Conservation (phyloP, 2,329 filamentous ascomycete species). For the Magnaporthales sp. region DNA sequence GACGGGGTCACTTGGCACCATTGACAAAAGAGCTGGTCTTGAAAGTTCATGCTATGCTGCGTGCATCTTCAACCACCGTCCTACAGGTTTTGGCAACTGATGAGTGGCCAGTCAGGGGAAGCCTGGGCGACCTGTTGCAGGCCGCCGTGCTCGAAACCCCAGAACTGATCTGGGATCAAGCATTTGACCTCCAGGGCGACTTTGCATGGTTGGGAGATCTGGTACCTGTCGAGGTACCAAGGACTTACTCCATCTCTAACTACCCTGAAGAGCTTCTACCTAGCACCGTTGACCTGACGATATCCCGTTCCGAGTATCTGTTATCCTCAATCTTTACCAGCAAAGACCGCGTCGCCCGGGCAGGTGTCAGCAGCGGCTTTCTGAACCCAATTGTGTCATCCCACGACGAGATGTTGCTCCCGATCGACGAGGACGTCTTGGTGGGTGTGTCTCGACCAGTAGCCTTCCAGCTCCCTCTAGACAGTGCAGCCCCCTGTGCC, state of each 20-base stretch:
- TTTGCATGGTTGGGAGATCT: conserved; percentile 37
- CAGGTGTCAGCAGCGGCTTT: conserved; percentile 44
- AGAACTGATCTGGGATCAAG: conserved; percentile 38
- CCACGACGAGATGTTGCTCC: conserved; percentile 25
- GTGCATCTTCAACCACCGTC: conserved; percentile 39
- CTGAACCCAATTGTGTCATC: conserved; percentile 37
- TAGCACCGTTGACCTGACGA: conserved; percentile 39
- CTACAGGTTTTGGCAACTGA: conserved; percentile 38
- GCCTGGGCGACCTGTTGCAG: conserved; percentile 41
- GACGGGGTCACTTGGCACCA: conserved; percentile 41
- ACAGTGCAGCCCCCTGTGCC: conserved; percentile 38
- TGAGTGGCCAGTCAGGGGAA: conserved; percentile 42
- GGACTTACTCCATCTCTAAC: conserved; percentile 45
- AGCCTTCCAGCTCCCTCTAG: conserved; percentile 41
- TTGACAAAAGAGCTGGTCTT: conserved; percentile 42
- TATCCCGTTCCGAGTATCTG: conserved; percentile 42
- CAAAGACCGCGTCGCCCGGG: conserved; percentile 21
- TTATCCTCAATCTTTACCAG: conserved; percentile 32
- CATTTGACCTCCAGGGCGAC: conserved; percentile 33
- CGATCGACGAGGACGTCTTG: conserved; percentile 36
- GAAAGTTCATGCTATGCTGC: conserved; percentile 36
- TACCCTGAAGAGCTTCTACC: conserved; percentile 41
- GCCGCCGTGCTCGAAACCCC: conserved; percentile 37
- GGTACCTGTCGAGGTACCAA: conserved; percentile 38
- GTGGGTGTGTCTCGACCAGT: conserved; percentile 43